Evolutionary conservation across 1,284 basidiomycete genomes (phyloP), one percentile per base, ranked within the genome.

Genomic region (Mycena sp.): DNA sequence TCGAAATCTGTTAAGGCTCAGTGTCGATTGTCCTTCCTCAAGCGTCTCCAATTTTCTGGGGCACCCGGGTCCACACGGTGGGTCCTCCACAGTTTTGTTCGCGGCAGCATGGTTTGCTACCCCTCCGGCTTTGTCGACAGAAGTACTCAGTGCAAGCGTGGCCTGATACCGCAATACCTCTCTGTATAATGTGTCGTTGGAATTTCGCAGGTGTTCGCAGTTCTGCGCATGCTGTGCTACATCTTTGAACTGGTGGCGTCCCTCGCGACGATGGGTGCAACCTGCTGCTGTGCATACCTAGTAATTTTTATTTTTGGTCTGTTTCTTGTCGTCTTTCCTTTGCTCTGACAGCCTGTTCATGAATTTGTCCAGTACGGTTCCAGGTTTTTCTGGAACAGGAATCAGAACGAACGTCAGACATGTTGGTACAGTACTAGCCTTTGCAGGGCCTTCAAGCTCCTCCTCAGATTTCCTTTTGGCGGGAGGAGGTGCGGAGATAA

Each of bases 31-130:
- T 16, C 51, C 51, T 30, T 53, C 28, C 38, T 53, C 51, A 23
- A 28, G 25, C 37, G 17, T 53, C 51, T 41, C 51, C 38, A 53
- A 43, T 29, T 53, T 53, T 32, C 40, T 53, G 26, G 52, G 52
- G 10, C 52, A 28, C 25, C 52, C 50, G 50, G 38, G 37, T 29
- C 37, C 37, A 26, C 50, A 37, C 37, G 23, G 35, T 29, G 35
- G 37, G 23, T 38, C 37, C 50, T 52, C 37, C 38, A 41, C 37
- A 38, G 50, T 28, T 52, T 38, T 19, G 25, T 52, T n/a, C 50
- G 30, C 37, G 35, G 35, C 52, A 28, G 25, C 50, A 14, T 35
- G 29, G 50, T n/a, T n/a, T n/a, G n/a, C n/a, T n/a, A n/a, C n/a
- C n/a, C n/a, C n/a, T n/a, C n/a, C n/a, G n/a, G n/a, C 50, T 43